phyloP scores from a whole-genome alignment of 805 yeast species.

The Zygotorulaspora danielsina region DNA sequence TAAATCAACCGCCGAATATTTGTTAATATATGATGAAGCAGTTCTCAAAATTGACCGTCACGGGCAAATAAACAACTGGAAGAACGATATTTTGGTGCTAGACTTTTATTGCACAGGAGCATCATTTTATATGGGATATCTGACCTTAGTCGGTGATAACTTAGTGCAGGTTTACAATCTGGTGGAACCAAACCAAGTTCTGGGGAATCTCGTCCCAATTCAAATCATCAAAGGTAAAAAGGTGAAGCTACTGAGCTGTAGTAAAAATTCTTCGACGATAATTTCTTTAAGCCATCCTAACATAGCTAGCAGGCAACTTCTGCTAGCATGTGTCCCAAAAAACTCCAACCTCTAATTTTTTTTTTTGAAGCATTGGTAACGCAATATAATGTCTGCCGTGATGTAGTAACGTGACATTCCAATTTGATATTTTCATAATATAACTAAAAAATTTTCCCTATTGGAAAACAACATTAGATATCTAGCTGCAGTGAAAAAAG shows the following conservation, averaged over 20 bases:
- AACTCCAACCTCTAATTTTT: not conserved
- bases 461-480: too few relatives aligned
- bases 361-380: too few relatives aligned
- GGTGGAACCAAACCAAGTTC: constrained; percentile 24
- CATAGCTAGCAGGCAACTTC: constrained; percentile 56
- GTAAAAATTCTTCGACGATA: constrained; percentile 37
- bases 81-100: constrained; percentile 39
- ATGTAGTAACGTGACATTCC: too few relatives aligned
- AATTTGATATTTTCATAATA: too few relatives aligned
- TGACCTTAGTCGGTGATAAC: constrained; percentile 58
- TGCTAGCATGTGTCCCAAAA: constrained; percentile 29
- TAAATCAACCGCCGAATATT: constrained; percentile 47
- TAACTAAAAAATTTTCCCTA: too few relatives aligned
- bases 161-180: constrained; percentile 64
- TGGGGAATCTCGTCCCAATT: constrained; percentile 42
- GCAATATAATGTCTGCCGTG: too few relatives aligned
- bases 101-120: constrained; percentile 41
- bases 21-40: constrained; percentile 66
- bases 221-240: constrained; percentile 75
- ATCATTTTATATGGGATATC: constrained; percentile 43
- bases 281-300: constrained; percentile 61
- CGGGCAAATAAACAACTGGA: constrained; percentile 47
- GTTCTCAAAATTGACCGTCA: constrained; percentile 60
- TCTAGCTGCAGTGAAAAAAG: too few relatives aligned
- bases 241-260: constrained; percentile 43